Evolutionary conservation across 441 rosid species (phyloP).

Genomic region (Gossypium gossypioides): DNA sequence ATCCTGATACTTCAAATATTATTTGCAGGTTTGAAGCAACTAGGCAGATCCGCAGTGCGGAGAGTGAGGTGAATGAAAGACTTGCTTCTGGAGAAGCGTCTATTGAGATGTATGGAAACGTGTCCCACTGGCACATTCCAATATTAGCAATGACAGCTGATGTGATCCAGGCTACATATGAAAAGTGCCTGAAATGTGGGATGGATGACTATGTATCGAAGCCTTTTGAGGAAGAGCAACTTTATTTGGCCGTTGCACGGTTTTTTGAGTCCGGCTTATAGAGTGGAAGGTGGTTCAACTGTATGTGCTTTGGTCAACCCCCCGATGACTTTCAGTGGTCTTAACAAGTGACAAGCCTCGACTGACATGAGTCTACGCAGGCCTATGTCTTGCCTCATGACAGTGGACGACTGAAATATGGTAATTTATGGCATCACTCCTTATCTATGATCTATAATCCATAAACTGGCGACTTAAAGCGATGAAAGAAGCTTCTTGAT

Average conservation of each 20-base stretch:
- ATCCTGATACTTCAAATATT: conserved; percentile 6
- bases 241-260: conserved; percentile 66
- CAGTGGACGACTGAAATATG: conserved; percentile 9
- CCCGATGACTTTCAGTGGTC: conserved; percentile 12
- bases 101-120: conserved; percentile 30
- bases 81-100: conserved; percentile 44
- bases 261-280: conserved; percentile 48
- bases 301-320: conserved; percentile 12
- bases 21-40: conserved; percentile 75
- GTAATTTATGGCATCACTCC: not conserved
- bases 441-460: not conserved
- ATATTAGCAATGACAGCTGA: conserved; percentile 97
- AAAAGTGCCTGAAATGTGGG: conserved; percentile 67
- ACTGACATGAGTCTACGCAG: not conserved
- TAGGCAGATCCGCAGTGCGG: conserved; percentile 48
- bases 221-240: conserved; percentile 81
- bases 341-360: conserved; percentile 13
- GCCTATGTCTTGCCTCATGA: not conserved
- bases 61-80: conserved; percentile 45
- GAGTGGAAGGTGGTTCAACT: conserved; percentile 14
- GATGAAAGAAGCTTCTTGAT: not conserved
- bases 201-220: conserved; percentile 85
- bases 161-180: conserved; percentile 71
- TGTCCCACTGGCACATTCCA: conserved; percentile 55
- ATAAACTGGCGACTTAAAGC: too few relatives aligned